Evolutionary conservation across 805 yeast genomes (phyloP).

Genomic region (Saccharomyces eubayanus): DNA sequence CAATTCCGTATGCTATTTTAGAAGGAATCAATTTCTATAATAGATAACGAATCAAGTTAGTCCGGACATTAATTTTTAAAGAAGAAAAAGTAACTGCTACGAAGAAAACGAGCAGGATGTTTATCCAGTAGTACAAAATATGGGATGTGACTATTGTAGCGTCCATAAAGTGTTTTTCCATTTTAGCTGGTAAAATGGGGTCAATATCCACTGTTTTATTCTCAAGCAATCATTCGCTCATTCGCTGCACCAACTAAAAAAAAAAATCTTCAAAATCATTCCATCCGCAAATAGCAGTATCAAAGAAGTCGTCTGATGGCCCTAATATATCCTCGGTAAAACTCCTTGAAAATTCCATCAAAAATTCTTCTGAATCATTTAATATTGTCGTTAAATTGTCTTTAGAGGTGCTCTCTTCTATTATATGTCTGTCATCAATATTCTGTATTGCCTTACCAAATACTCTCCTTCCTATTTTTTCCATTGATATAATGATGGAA

Average conservation of each 20-base stretch:
- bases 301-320: background rate
- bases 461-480: constrained; percentile 1
- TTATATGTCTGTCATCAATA: background rate
- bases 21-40: no score
- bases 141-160: background rate
- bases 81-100: no score
- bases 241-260: background rate
- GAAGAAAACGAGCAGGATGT: no score
- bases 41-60: no score
- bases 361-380: background rate
- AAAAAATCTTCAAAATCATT: background rate
- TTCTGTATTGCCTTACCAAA: background rate
- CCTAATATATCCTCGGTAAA: background rate
- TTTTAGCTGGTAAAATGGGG: background rate
- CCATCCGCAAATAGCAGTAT: background rate
- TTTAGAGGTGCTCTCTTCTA: background rate
- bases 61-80: no score
- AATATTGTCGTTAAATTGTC: background rate
- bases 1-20: no score
- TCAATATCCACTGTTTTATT: background rate
- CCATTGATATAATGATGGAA: constrained; percentile 1
- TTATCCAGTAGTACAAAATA: background rate
- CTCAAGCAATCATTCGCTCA: background rate
- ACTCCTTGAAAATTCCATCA: background rate
- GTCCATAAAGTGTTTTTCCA: background rate